These are phyloP conservation scores for Plectranthus barbatus DNA, from an alignment of 257 asterid species.

Conservation along the genomic window DNA sequence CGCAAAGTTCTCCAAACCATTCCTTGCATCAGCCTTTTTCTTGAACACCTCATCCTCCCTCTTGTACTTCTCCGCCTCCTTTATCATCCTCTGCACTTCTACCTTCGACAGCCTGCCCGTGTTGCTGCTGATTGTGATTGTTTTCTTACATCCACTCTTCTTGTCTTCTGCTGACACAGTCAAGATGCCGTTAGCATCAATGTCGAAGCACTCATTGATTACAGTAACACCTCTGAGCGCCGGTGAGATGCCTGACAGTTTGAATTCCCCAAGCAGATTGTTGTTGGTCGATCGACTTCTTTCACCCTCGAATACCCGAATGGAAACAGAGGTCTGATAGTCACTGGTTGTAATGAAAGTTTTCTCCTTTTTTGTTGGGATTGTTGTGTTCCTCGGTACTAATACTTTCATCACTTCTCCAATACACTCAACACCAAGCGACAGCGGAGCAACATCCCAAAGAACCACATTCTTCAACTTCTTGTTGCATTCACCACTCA, in stretches of 20 bases:
- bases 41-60: too few species aligned
- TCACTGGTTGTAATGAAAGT: not conserved
- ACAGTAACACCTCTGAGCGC: not conserved
- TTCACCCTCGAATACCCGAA: not conserved
- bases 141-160: not conserved
- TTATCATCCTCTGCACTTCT: not conserved
- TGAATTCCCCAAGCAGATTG: too few species aligned
- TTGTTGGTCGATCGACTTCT: too few species aligned
- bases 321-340: not conserved
- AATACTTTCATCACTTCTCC: too few species aligned
- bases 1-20: not conserved
- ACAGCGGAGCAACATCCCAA: not conserved
- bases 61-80: too few species aligned
- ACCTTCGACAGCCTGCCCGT: not conserved
- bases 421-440: not conserved
- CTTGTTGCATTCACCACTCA: too few species aligned
- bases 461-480: not conserved
- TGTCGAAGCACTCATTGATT: not conserved
- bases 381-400: not conserved
- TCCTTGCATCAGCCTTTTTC: too few species aligned
- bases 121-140: not conserved
- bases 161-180: too few species aligned
- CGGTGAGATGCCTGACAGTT: not conserved
- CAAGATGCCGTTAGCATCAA: too few species aligned
- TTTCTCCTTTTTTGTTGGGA: not conserved